Evolutionary conservation across 2,329 filamentous ascomycete genomes (phyloP).

Genomic region (Ascochyta pisi): DNA sequence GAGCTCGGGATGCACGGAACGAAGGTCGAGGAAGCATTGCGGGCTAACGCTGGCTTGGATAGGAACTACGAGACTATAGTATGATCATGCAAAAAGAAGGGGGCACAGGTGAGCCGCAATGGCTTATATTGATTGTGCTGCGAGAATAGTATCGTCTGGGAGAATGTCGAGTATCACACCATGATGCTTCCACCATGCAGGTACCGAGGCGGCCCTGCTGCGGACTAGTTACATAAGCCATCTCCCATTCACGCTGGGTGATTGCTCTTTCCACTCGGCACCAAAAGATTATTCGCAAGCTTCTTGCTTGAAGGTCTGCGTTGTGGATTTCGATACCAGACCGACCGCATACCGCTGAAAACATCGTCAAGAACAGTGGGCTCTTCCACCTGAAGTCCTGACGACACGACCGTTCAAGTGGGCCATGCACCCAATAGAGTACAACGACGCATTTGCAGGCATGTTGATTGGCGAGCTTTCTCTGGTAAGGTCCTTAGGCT

Average conservation of each 20-base stretch:
- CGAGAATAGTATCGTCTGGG: conserved; percentile 10
- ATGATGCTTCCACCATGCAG: conserved; percentile 19
- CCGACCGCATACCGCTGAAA: neutral
- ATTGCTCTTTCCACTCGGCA: neutral
- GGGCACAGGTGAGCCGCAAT: neutral
- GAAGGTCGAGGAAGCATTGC: conserved; percentile 42
- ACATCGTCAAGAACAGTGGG: neutral
- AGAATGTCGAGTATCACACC: conserved; percentile 38
- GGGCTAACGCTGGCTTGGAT: conserved; percentile 21
- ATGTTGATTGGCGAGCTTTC: neutral
- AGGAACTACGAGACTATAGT: conserved; percentile 20
- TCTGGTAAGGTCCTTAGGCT: neutral
- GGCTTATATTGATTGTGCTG: conserved; percentile 19
- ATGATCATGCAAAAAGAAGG: conserved; percentile 19
- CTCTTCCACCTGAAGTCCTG: neutral
- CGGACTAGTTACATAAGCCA: conserved; percentile 12
- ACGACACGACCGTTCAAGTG: neutral
- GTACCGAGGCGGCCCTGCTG: conserved; percentile 4
- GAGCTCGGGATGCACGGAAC: conserved; percentile 33
- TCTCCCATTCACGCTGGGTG: neutral
- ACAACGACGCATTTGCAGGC: neutral
- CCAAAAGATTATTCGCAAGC: neutral
- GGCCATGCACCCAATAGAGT: neutral
- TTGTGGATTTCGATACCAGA: neutral
- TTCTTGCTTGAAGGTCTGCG: neutral